Base-by-base conservation (phyloP, 2,329 filamentous ascomycete genomes). In the Teratosphaeria epicoccoides region DNA sequence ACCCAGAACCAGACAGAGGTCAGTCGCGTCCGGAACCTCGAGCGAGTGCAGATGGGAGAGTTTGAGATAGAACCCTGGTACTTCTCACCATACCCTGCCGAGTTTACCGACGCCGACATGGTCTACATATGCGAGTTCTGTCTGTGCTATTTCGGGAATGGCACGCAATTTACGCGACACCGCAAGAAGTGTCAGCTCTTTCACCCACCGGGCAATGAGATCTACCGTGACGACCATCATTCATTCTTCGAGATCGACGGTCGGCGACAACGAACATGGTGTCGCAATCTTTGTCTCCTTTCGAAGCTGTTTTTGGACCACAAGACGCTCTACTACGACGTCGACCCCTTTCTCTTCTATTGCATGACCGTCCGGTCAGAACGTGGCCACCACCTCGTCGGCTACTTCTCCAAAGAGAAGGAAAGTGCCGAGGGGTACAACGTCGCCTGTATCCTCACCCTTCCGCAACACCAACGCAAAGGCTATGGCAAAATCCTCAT, bases 321-420 rank as follows among this genome's bases (percentile, higher is more conserved):
- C 69, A 98, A 98, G 71, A 97, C 93, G 4, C 81, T 98, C 6
- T 98, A 96, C 74, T 98, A 98, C 73, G 93, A 98, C 62, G 93
- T 98, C n/a, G 93, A 98, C 58, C 93, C 93, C 0, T 98, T 98
- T 66, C 73, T 98, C 29, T 98, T 98, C 74, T 98, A 98, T 71
- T 91, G 95, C 68, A 96, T 98, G 91, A 88, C 88, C 24, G 85
- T 84, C 40, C 83, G 87, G 59, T 87, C 90, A 57, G 88, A 95
- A 47, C 84, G 89, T 61, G 93, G 93, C 12, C 93, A 86, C 63
- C 93, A 97, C 65, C 80, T 98, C 47, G 87, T 98, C n/a, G 93
- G 93, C n/a, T 98, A 96, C 67, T 98, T 98, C 70, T 95, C 87
- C 51, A 98, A 98, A 68, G 93, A 98, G 69, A 98, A 98, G 61